A percentile compares a stretch with the other conserved stretches of the same genome.
Conservation (phyloP, 2,329 filamentous ascomycete species). For the Penicillium polonicum region DNA sequence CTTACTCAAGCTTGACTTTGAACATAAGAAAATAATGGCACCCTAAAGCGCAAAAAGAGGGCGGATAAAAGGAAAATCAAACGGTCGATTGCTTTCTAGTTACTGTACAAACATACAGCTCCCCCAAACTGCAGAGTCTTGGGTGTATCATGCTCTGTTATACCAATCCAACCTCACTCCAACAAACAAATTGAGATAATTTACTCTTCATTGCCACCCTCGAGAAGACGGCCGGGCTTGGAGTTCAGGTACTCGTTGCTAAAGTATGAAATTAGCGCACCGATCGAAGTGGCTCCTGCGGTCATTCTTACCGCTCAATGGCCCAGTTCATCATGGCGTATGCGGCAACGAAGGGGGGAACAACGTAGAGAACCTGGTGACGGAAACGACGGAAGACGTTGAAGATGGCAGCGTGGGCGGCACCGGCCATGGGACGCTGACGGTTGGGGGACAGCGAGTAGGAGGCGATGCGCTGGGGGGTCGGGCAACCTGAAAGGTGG, state of each 20-base stretch:
- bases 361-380: constrained; percentile 84
- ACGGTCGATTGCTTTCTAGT: constrained; percentile 41
- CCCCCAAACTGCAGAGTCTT: constrained; percentile 14
- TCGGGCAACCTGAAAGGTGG: constrained; percentile 34
- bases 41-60: background rate
- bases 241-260: constrained; percentile 54
- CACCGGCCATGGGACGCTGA: constrained; percentile 80
- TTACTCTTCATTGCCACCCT: constrained; percentile 35
- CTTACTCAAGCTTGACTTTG: constrained; percentile 10
- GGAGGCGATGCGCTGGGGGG: constrained; percentile 58
- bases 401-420: constrained; percentile 81
- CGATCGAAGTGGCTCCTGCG: background rate
- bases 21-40: background rate
- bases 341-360: constrained; percentile 71
- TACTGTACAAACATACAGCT: constrained; percentile 42
- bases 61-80: constrained; percentile 19
- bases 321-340: constrained; percentile 92
- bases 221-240: constrained; percentile 46
- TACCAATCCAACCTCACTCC: constrained; percentile 16
- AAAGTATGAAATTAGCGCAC: constrained; percentile 15
- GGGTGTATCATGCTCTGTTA: constrained; percentile 14
- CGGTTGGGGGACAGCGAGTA: constrained; percentile 85
- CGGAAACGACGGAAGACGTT: constrained; percentile 88
- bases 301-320: constrained; percentile 70
- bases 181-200: constrained; percentile 15